phyloP scores from a whole-genome alignment of 2,329 filamentous ascomycete genomes.

The Botrytis deweyae region DNA sequence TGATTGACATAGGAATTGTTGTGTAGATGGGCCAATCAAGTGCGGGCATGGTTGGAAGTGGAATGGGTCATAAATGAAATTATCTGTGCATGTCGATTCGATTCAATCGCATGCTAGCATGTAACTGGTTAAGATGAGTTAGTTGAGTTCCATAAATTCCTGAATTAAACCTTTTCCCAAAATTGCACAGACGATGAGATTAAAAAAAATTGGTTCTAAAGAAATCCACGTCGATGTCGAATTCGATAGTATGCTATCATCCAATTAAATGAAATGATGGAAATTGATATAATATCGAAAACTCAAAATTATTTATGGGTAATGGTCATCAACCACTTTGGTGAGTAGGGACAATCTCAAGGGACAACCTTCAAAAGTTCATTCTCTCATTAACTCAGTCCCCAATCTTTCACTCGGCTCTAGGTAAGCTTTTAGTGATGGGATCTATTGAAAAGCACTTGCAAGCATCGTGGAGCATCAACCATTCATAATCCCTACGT shows the following conservation, averaged over 20 bases:
- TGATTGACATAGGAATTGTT: not conserved
- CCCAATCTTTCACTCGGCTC: slow-evolving; percentile 12
- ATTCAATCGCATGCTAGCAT: not conserved
- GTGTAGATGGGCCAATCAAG: not conserved
- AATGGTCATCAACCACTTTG: not conserved
- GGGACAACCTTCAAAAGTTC: not conserved
- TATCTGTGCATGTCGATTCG: not conserved
- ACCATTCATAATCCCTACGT: slow-evolving; percentile 11
- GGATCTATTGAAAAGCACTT: slow-evolving; percentile 9
- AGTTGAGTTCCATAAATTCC: not conserved
- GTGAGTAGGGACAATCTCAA: not conserved
- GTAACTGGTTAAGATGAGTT: not conserved
- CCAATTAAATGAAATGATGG: not conserved
- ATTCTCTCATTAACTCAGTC: not conserved
- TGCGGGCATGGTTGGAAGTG: not conserved
- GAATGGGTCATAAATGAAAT: not conserved
- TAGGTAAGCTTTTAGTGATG: slow-evolving; percentile 11
- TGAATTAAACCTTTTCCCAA: not conserved
- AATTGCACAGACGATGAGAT: slow-evolving; percentile 5
- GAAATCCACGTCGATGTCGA: not conserved
- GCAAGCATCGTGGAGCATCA: slow-evolving; percentile 8
- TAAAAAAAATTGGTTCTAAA: not conserved
- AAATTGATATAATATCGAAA: slow-evolving; percentile 5
- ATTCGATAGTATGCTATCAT: not conserved
- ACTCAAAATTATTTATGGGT: slow-evolving; percentile 2